A percentile compares a stretch with the other conserved stretches of the same genome.
Evolutionary conservation across 148 eudicot species (phyloP).

Genomic region (Camellia granthamiana): DNA sequence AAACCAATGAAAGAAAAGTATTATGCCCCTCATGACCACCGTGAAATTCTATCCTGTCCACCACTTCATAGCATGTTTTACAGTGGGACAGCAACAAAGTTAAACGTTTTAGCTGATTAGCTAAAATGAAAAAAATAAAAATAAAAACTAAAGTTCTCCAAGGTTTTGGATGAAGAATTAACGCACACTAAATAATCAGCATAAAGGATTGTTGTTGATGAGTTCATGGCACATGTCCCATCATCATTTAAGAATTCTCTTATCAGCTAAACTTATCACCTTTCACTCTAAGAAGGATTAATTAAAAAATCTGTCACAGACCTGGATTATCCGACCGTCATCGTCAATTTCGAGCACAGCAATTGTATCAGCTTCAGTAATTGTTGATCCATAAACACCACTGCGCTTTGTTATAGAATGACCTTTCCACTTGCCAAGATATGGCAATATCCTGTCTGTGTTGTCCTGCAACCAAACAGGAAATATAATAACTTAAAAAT

Average conservation of each 20-base stretch:
- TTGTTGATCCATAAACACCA: slow-evolving; percentile 87
- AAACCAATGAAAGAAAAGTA: too few species aligned
- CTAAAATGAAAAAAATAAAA: too few species aligned
- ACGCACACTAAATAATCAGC: not conserved
- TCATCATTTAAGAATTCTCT: not conserved
- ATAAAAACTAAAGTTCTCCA: not conserved
- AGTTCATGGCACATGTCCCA: not conserved
- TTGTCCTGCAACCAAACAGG: slow-evolving; percentile 39
- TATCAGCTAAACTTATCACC: not conserved
- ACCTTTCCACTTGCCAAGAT: slow-evolving; percentile 88
- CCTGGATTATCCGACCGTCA: slow-evolving; percentile 72
- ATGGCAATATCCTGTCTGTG: slow-evolving; percentile 47
- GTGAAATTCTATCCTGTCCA: too few species aligned
- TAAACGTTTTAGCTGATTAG: too few species aligned
- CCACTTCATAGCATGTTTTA: too few species aligned
- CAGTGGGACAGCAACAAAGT: too few species aligned
- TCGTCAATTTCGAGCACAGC: slow-evolving; percentile 55
- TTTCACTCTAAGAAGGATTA: not conserved
- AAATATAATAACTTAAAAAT: not conserved
- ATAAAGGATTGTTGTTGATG: not conserved
- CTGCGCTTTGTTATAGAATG: slow-evolving; percentile 77
- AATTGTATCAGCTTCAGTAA: slow-evolving; percentile 64
- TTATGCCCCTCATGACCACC: too few species aligned
- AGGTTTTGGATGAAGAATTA: not conserved
- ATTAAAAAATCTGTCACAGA: slow-evolving; percentile 21